A percentile compares a stretch with the other conserved stretches of the same genome.
Conservation (phyloP, 2,329 filamentous ascomycete genomes). For the Hypoxylon sp. region DNA sequence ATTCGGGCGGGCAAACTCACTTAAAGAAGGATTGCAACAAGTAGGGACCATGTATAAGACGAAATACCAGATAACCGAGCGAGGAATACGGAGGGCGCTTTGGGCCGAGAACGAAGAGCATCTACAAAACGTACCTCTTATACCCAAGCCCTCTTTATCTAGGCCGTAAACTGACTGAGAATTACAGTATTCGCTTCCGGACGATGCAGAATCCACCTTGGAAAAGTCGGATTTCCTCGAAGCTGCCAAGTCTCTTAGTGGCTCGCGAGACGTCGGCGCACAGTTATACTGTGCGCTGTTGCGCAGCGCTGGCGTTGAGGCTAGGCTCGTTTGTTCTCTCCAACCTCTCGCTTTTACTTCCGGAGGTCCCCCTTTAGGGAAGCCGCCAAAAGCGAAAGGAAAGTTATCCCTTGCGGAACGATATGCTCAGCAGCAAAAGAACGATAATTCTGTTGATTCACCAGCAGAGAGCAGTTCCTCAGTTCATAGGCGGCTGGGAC, state of each 20-base stretch:
- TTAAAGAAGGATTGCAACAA: conserved; percentile 83
- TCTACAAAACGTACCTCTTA: conserved; percentile 69
- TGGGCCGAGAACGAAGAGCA: conserved; percentile 81
- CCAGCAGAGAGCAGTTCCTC: conserved; percentile 53
- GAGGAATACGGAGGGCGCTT: conserved; percentile 77
- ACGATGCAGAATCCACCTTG: conserved; percentile 76
- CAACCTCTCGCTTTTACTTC: conserved; percentile 82
- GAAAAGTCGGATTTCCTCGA: conserved; percentile 81
- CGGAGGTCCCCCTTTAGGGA: conserved; percentile 64
- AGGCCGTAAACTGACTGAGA: conserved; percentile 26
- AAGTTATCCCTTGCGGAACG: conserved; percentile 54
- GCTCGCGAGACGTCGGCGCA: conserved; percentile 90
- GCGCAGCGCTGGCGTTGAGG: conserved; percentile 83
- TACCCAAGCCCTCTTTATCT: conserved; percentile 35
- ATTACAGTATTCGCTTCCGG: conserved; percentile 67
- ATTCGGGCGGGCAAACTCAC: conserved; percentile 80
- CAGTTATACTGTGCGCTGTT: conserved; percentile 92
- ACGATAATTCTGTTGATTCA: conserved; percentile 54
- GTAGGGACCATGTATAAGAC: conserved; percentile 76
- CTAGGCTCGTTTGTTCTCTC: conserved; percentile 89
- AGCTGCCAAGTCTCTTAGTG: conserved; percentile 77
- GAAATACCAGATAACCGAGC: conserved; percentile 78
- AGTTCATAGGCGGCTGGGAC: conserved; percentile 65
- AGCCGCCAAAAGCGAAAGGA: conserved; percentile 55
- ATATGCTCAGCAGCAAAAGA: conserved; percentile 59